A percentile compares a stretch with the other conserved stretches of the same genome.
Conservation (phyloP, 164 flowering plant species). For the Echeveria elegans region DNA sequence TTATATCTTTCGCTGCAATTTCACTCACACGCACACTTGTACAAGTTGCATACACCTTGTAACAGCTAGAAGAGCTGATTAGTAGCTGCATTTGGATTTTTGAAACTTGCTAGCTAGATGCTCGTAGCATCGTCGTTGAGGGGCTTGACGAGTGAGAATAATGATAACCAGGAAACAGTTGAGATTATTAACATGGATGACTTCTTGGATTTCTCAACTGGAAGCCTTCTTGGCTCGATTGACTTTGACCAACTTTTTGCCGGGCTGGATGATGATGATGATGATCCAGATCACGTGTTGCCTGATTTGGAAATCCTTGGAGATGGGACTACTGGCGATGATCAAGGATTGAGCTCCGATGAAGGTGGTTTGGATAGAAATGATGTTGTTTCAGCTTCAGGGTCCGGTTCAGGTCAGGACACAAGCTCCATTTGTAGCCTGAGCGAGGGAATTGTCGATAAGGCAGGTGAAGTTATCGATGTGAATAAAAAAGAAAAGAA, state of each 20-base stretch:
- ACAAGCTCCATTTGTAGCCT: not conserved
- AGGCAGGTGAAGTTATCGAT: not conserved
- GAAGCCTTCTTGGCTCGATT: not conserved
- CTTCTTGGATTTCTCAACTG: not conserved
- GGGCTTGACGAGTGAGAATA: not conserved
- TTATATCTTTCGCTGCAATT: too few species aligned
- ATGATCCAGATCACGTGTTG: not conserved
- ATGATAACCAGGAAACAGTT: not conserved
- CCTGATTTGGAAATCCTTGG: constrained; percentile 2
- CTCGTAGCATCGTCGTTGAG: not conserved
- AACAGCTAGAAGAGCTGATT: not conserved
- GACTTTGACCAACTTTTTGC: constrained; percentile 1
- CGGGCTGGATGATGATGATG: not conserved
- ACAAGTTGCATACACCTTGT: not conserved
- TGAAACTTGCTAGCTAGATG: not conserved
- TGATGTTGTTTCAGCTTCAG: not conserved
- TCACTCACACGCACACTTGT: not conserved
- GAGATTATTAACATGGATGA: not conserved
- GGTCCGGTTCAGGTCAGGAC: not conserved
- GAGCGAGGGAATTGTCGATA: not conserved
- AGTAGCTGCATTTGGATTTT: not conserved
- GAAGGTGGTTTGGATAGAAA: not conserved
- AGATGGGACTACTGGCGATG: not conserved
- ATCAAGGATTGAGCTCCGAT: constrained; percentile 1
- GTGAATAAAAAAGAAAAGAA: not conserved